Conservation (phyloP, 345 rosid species). For the Theobroma cacao region DNA sequence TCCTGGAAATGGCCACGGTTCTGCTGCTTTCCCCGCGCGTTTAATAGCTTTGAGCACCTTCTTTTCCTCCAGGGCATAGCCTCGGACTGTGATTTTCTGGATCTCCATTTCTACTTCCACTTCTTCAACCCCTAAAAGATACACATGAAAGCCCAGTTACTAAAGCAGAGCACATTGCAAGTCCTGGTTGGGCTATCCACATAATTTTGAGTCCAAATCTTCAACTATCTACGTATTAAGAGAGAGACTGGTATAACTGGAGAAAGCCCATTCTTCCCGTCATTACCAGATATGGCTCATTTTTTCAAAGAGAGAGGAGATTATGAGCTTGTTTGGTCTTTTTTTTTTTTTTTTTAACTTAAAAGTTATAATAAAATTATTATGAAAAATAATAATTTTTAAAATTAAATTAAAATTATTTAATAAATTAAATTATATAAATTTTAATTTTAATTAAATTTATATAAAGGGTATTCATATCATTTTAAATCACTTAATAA, state of each 20-base stretch:
- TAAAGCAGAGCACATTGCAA: background rate
- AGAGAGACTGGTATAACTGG: background rate
- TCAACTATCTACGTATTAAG: background rate
- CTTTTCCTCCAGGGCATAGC: conserved; percentile 64
- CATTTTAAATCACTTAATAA: too few relatives aligned
- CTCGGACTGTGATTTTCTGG: conserved; percentile 75
- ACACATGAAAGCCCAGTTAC: background rate
- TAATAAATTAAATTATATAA: too few relatives aligned
- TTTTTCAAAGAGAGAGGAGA: background rate
- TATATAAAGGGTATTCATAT: too few relatives aligned
- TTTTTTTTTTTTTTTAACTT: too few relatives aligned
- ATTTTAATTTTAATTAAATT: too few relatives aligned
- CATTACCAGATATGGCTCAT: background rate
- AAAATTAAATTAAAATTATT: too few relatives aligned
- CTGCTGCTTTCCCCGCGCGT: conserved; percentile 77
- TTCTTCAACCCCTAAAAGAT: conserved; percentile 66
- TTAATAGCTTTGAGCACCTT: conserved; percentile 70
- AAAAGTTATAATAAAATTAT: too few relatives aligned
- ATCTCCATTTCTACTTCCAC: conserved; percentile 86
- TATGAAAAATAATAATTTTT: too few relatives aligned
- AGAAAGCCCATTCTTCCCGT: background rate
- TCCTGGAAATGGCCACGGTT: conserved; percentile 90
- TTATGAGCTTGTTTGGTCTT: too few relatives aligned
- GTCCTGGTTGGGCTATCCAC: background rate
- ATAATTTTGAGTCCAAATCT: background rate